These are phyloP conservation scores for Chaetomium strumarium DNA, from an alignment of 2,329 filamentous ascomycete genomes.

Conservation along the genomic window DNA sequence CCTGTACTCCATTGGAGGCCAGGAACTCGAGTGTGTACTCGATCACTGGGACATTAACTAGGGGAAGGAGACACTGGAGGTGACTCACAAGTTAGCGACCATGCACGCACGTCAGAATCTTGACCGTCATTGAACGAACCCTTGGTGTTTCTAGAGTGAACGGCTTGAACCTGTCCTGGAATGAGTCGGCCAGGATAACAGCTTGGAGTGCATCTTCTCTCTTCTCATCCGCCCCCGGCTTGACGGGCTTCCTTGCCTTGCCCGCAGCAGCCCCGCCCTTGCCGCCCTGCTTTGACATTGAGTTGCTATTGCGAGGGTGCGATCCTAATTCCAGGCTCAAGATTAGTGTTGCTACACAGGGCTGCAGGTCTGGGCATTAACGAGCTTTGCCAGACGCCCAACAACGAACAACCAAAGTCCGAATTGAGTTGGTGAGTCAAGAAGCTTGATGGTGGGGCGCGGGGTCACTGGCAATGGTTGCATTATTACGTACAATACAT, in stretches of 20 bases:
- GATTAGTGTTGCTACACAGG: no score
- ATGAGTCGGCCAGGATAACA: slow-evolving; percentile 82
- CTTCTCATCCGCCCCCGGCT: slow-evolving; percentile 47
- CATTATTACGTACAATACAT: no score
- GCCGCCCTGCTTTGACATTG: slow-evolving; percentile 43
- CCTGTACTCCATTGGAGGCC: slow-evolving; percentile 88
- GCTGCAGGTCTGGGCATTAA: no score
- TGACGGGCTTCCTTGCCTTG: slow-evolving; percentile 50
- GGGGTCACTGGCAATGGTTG: no score
- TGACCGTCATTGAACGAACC: slow-evolving; percentile 38
- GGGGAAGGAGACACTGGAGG: slow-evolving; percentile 75
- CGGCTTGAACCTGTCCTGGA: slow-evolving; percentile 84
- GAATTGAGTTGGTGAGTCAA: no score
- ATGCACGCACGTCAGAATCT: background rate
- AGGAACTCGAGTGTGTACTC: slow-evolving; percentile 97
- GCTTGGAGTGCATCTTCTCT: slow-evolving; percentile 54
- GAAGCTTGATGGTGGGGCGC: no score
- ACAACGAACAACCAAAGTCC: no score
- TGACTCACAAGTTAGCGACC: slow-evolving; percentile 14
- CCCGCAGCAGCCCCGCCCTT: slow-evolving; percentile 33
- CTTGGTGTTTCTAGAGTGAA: slow-evolving; percentile 85
- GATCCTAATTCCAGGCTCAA: background rate
- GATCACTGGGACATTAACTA: slow-evolving; percentile 91
- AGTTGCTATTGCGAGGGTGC: background rate
- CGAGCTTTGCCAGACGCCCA: no score